Evolutionary conservation across 371 early-diverging fungal species (phyloP), one percentile per base, ranked within the genome.

Genomic region (Mortierella sp.): DNA sequence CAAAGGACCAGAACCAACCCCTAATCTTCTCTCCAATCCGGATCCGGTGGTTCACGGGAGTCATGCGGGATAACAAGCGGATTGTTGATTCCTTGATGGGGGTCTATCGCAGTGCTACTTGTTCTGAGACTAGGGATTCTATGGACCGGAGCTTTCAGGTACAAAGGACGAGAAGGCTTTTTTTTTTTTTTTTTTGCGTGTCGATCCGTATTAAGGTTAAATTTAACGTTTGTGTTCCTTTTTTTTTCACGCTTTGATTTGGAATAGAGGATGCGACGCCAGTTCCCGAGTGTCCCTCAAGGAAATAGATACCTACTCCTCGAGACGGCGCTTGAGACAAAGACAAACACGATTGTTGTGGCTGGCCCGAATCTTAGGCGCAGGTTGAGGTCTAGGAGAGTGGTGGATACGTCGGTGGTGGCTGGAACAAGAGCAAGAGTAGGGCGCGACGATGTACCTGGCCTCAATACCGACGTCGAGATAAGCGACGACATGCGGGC

Each of bases 11-110:
- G 0, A 70, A 77, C 5, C 64, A 77, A 48, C 77, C 81, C 0
- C 40, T 81, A 16, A 71, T 81, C 28, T 81, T 81, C 37, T 74
- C 77, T 2, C 64, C 77, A 14, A 76, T 31, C 19, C 28, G 48
- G 13, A 71, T 74, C 37, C 10, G 70, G 1, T 54, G 54, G 8
- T 77, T 71, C 31, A 24, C 46, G 31, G 4, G 34, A 0, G 34
- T 31, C 2, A 64, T 61, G 24, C 10, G 24, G 13, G 26, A 74
- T 31, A 55, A 73, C 53, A 54, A 50, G 5, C 37, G 61, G 19
- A 51, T 14, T 53, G 67, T 51, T 74, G 31, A 44, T 3, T 72
- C 77, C 8, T 21, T 77, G 1, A 74, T 74, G 50, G 61, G 71
- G 48, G 34, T 74, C 26, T 61, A 70, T 13, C 61, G 40, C 5